Evolutionary conservation across 441 rosid species (phyloP), one percentile per base, ranked within the genome.

Genomic region (Adansonia rubrostipa): DNA sequence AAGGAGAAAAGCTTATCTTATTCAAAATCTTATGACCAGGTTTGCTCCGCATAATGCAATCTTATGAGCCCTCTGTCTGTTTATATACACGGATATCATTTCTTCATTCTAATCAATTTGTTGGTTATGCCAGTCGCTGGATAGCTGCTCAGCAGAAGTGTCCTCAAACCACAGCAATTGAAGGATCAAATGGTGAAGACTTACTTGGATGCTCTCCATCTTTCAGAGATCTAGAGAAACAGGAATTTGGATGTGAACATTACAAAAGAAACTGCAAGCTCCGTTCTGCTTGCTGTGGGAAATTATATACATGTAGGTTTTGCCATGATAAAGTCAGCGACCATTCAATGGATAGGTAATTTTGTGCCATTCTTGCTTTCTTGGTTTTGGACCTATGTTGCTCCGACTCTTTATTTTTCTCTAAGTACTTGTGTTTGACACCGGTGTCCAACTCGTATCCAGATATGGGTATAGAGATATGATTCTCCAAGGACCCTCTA

Each of bases 241-340:
- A 79, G 73, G 83, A 87, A 53, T 91, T 90, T 74, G 99, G 98
- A 42, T 96, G 99, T 82, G 96, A 92, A 68, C 99, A 96, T 81
- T 96, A 96, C 85, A 94, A 90, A 80, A 89, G 99, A 84, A 96
- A 90, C 81, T 94, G 99, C 82, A 96, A 94, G 81, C 88, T 94
- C 50, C 94, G 91, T 51, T 95, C 98, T 75, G 91, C 92, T 81
- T 96, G 99, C 79, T 96, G 99, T 61, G 88, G 93, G 79, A 88
- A 93, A 85, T 88, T 96, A 66, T 93, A 81, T 80, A 80, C 98
- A 3, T 94, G 99, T 86, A 89, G 97, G 76, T 87, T 93, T 83
- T 94, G 99, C 85, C 99, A 96, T 78, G 99, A 96, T 82, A 89
- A 94, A 84, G 97, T 93, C 82, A 88, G 96, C 40, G 98, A 94